A percentile compares a stretch with the other conserved stretches of the same genome.
Conservation (phyloP, 2,329 filamentous ascomycete genomes). For the Clonostachys rhizophaga region DNA sequence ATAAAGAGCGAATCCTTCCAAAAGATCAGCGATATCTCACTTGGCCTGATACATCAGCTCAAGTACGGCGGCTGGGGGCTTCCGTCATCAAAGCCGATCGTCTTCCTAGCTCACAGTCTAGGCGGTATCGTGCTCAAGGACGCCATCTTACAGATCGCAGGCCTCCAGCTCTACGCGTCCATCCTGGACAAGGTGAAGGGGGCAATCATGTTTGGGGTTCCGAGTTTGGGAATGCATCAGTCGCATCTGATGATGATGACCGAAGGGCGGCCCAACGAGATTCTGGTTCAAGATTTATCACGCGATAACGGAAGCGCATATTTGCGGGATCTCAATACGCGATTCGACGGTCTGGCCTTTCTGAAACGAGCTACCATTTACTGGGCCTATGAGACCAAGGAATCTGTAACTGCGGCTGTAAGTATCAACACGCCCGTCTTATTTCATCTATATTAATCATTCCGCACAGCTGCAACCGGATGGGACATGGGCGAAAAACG, state of each 20-base stretch:
- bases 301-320: neutral
- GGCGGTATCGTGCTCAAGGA: constrained; percentile 1
- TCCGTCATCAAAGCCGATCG: neutral
- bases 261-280: neutral
- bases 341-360: too few species aligned
- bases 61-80: neutral
- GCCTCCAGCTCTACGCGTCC: neutral
- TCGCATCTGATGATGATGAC: neutral
- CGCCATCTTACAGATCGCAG: neutral
- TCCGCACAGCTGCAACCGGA: too few species aligned
- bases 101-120: neutral
- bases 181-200: neutral
- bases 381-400: neutral
- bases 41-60: neutral
- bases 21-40: neutral
- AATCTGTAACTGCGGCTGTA: neutral
- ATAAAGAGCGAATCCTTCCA: neutral
- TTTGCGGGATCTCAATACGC: too few species aligned
- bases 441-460: too few species aligned
- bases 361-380: too few species aligned
- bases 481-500: too few species aligned
- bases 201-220: neutral
- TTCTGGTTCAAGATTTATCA: neutral
- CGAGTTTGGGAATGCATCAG: neutral
- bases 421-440: too few species aligned